phyloP scores from a whole-genome alignment of 768 basidiomycete species.

The Mycena rosella region DNA sequence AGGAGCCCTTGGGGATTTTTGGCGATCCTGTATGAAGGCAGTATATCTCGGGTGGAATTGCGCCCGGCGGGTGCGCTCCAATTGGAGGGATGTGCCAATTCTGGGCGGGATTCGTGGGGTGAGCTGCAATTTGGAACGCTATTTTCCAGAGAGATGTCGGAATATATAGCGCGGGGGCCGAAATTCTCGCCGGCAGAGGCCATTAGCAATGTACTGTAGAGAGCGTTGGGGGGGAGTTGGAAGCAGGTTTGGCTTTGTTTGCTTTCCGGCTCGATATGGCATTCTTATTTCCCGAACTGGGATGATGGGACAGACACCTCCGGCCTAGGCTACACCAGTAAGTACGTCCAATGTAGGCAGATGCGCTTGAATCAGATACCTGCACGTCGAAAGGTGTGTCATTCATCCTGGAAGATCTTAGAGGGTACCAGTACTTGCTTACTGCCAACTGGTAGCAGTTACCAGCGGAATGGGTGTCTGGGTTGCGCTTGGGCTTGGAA shows the following conservation, averaged over 20 bases:
- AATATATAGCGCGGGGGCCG: not conserved
- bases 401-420: no score
- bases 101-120: not conserved
- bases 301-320: no score
- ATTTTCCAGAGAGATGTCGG: not conserved
- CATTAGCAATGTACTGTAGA: not conserved
- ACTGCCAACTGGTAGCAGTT: no score
- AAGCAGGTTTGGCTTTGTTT: not conserved
- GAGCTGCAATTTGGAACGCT: not conserved
- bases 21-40: constrained; percentile 9
- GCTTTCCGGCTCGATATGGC: not conserved
- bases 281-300: constrained; percentile 16
- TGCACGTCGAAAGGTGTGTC: no score
- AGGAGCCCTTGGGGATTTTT: not conserved
- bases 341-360: not conserved
- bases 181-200: no score
- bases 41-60: not conserved
- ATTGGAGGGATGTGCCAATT: not conserved
- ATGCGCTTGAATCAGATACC: no score
- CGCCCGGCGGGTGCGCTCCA: not conserved
- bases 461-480: no score
- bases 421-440: no score
- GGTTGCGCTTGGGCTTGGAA: no score
- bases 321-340: no score
- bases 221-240: not conserved